Percentiles rank a stretch among this genome's conserved stretches.
These are phyloP conservation scores for Aureobasidium leucospermi DNA, from an alignment of 2,329 filamentous ascomycete species.

Conservation along the genomic window DNA sequence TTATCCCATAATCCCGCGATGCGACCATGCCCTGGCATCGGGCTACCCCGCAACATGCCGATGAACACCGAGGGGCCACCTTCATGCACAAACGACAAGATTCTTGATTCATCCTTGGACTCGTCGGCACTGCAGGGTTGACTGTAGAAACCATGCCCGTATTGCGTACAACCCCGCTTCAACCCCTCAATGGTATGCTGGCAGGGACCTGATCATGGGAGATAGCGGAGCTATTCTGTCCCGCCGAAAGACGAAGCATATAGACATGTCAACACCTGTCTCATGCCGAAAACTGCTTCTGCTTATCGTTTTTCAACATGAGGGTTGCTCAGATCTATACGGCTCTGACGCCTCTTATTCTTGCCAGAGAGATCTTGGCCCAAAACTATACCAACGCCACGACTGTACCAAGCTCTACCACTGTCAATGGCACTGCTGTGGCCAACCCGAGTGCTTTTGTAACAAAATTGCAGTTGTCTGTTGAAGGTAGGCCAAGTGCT, in stretches of 20 bases:
- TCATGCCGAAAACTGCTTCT: neutral
- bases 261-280: neutral
- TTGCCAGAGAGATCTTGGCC: neutral
- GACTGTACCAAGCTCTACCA: slow-evolving; percentile 15
- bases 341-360: neutral
- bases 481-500: slow-evolving; percentile 14
- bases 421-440: slow-evolving; percentile 16
- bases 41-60: neutral
- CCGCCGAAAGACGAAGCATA: neutral
- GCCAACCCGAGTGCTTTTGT: slow-evolving; percentile 18
- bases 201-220: no score
- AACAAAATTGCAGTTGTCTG: slow-evolving; percentile 19
- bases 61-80: no score
- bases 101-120: neutral
- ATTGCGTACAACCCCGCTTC: neutral
- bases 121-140: neutral
- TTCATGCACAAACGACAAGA: neutral
- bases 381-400: neutral
- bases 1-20: neutral
- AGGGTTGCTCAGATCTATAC: neutral
- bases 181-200: neutral
- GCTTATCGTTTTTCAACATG: neutral
- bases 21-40: neutral
- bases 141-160: neutral
- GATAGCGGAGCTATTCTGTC: no score